These are phyloP conservation scores for Neurospora hispaniola DNA, from an alignment of 495 filamentous ascomycete genomes.

Conservation along the genomic window DNA sequence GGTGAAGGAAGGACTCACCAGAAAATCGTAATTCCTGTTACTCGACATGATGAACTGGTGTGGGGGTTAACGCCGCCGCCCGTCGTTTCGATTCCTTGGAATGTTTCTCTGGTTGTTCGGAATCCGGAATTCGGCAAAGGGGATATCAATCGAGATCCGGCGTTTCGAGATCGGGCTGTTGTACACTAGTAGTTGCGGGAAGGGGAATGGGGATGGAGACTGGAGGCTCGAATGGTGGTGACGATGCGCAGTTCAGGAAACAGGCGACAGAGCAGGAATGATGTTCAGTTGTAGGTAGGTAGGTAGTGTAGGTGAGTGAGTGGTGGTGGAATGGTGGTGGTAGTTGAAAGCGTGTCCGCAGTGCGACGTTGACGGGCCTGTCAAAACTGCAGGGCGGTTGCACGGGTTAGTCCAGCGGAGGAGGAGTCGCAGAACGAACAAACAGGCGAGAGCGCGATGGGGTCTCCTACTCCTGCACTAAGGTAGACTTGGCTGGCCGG, in stretches of 20 bases:
- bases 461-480: neutral
- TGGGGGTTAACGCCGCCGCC: neutral
- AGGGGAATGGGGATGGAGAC: neutral
- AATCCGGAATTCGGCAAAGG: neutral
- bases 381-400: neutral
- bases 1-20: conserved; percentile 47
- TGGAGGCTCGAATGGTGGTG: neutral
- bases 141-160: neutral
- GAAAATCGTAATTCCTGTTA: conserved; percentile 95
- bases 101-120: neutral
- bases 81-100: conserved; percentile 9
- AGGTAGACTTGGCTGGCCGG: neutral
- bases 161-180: neutral
- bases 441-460: neutral
- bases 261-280: neutral
- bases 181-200: neutral
- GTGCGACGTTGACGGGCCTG: neutral
- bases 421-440: neutral
- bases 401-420: neutral
- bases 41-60: conserved; percentile 61
- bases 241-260: neutral
- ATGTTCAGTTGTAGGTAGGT: neutral
- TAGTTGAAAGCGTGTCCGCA: neutral
- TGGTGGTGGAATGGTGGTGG: neutral
- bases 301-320: neutral